Percentiles rank a stretch among this genome's conserved stretches.
Evolutionary conservation across 176 grass and related monocot species (phyloP).

Genomic region (Paspalum notatum): DNA sequence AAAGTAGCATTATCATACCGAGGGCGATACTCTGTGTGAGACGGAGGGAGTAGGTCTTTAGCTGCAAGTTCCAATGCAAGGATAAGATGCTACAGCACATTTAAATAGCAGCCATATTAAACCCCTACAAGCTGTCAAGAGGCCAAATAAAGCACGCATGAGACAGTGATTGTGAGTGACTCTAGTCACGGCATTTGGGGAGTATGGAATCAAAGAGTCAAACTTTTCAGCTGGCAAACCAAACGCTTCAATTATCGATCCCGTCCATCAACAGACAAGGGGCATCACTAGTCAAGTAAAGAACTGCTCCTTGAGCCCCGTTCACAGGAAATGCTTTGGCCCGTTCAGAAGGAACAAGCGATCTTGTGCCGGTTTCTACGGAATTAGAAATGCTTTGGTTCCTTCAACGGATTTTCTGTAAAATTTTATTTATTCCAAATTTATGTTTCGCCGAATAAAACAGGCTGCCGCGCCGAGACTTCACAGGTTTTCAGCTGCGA

Average conservation of each 20-base stretch:
- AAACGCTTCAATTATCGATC: neutral
- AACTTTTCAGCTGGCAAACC: slow-evolving; percentile 57
- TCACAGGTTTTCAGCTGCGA: neutral
- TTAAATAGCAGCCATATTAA: neutral
- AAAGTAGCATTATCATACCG: too few species aligned
- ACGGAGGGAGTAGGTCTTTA: slow-evolving; percentile 6
- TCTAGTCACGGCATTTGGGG: slow-evolving; percentile 29
- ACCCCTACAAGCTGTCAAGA: neutral
- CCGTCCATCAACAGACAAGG: neutral
- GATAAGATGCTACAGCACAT: slow-evolving; percentile 47
- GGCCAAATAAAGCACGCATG: slow-evolving; percentile 44
- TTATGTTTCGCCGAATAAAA: neutral
- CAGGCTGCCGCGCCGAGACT: too few species aligned
- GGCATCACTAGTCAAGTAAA: neutral
- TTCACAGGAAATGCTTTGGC: neutral
- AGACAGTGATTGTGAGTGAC: neutral
- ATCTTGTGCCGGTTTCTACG: neutral
- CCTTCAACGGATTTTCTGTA: neutral
- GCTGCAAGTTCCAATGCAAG: slow-evolving; percentile 56
- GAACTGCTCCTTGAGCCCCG: slow-evolving; percentile 11
- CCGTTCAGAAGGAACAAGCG: neutral
- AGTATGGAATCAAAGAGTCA: slow-evolving; percentile 45
- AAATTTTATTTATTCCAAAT: neutral
- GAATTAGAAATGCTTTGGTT: neutral
- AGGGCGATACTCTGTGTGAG: too few species aligned